Evolutionary conservation across 768 basidiomycete species (phyloP).

Genomic region (Ramaria sp.): DNA sequence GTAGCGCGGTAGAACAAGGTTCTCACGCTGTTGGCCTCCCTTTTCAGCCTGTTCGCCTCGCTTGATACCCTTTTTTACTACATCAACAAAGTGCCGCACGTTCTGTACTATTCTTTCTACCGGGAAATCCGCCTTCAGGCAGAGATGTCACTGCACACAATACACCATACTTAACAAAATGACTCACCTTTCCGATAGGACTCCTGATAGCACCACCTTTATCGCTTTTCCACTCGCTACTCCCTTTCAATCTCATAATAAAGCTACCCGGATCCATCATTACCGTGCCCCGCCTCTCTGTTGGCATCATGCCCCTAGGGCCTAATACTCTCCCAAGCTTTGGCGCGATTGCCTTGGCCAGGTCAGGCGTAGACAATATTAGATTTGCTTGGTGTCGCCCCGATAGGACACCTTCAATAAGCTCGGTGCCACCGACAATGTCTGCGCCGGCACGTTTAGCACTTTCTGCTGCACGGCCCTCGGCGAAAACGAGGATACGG

Average conservation of each 20-base stretch:
- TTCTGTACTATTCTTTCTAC: conserved; percentile 71
- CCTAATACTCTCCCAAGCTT: conserved; percentile 71
- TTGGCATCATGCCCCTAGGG: conserved; percentile 92
- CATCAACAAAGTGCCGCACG: conserved; percentile 60
- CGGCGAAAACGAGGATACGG: conserved; percentile 87
- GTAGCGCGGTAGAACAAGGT: conserved; percentile 17
- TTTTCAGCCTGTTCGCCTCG: conserved; percentile 45
- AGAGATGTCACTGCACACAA: background rate
- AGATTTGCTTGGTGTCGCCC: conserved; percentile 72
- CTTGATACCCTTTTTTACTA: conserved; percentile 67
- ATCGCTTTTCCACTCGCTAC: conserved; percentile 91
- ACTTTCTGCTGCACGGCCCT: conserved; percentile 69
- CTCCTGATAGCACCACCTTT: conserved; percentile 75
- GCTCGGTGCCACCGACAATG: conserved; percentile 81
- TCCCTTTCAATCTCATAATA: conserved; percentile 67
- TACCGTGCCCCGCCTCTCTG: conserved; percentile 87
- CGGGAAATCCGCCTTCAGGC: conserved; percentile 56
- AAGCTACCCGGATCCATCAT: conserved; percentile 81
- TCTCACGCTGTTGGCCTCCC: conserved; percentile 25
- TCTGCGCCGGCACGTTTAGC: conserved; percentile 85
- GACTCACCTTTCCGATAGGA: conserved; percentile 64
- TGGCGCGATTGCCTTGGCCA: conserved; percentile 70
- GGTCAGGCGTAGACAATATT: conserved; percentile 71
- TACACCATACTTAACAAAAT: background rate
- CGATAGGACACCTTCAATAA: conserved; percentile 71